These are phyloP conservation scores for Zymoseptoria crescenta DNA, from an alignment of 2,329 filamentous ascomycete species.

Conservation along the genomic window DNA sequence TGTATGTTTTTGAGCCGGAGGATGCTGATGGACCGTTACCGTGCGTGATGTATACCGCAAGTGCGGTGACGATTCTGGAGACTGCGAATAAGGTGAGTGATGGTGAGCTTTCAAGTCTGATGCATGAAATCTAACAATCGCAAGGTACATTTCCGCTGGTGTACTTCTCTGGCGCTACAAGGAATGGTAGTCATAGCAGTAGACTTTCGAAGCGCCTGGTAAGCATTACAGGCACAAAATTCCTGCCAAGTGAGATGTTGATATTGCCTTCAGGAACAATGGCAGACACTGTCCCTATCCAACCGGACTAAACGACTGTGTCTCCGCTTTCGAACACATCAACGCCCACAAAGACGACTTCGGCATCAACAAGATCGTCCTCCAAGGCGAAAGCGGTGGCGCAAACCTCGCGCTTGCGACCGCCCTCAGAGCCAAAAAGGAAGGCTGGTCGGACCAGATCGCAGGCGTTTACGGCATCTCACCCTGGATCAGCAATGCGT, in stretches of 20 bases:
- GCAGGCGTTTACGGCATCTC: conserved; percentile 22
- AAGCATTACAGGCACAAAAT: background rate
- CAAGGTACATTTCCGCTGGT: conserved; percentile 22
- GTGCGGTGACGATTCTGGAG: conserved; percentile 21
- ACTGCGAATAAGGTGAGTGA: conserved; percentile 11
- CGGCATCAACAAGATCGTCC: conserved; percentile 21
- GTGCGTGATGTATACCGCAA: conserved; percentile 23
- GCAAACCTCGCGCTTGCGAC: conserved; percentile 25
- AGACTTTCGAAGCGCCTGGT: conserved; percentile 28
- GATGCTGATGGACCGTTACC: conserved; percentile 14
- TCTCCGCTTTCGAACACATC: conserved; percentile 20
- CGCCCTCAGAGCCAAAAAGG: conserved; percentile 22
- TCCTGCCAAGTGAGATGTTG: background rate
- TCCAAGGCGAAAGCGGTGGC: conserved; percentile 28
- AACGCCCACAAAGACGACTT: conserved; percentile 16
- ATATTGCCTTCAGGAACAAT: background rate
- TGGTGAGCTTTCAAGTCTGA: background rate
- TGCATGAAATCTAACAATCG: conserved; percentile 6
- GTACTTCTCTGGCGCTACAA: conserved; percentile 18
- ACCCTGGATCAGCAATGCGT: conserved; percentile 22
- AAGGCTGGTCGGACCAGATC: conserved; percentile 23
- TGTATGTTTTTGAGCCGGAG: conserved; percentile 14
- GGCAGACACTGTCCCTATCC: conserved; percentile 23
- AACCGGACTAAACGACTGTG: conserved; percentile 25
- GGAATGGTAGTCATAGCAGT: conserved; percentile 22